Evolutionary conservation across 2,329 filamentous ascomycete species (phyloP).

Genomic region (Fusarium sulawesiense): DNA sequence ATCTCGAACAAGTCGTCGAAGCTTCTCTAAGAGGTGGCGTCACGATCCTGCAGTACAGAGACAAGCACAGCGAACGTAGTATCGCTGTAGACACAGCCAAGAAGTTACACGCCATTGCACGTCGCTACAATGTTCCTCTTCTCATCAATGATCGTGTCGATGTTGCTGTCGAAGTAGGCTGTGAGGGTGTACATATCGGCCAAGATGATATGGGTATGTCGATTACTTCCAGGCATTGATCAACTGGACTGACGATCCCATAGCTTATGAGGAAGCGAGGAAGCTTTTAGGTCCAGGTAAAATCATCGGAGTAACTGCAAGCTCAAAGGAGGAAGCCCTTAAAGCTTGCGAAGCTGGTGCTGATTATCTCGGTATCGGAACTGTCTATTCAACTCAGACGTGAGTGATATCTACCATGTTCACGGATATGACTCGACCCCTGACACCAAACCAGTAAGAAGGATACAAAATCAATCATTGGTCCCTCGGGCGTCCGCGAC

Average conservation of each 20-base stretch:
- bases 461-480: conserved; percentile 77
- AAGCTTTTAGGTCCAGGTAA: conserved; percentile 77
- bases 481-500: conserved; percentile 65
- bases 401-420: conserved; percentile 53
- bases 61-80: conserved; percentile 83
- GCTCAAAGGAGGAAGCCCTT: conserved; percentile 77
- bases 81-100: conserved; percentile 76
- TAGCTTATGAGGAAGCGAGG: conserved; percentile 65
- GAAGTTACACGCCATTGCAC: conserved; percentile 77
- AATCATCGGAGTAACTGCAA: conserved; percentile 91
- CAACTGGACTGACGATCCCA: conserved; percentile 6
- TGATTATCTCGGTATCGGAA: conserved; percentile 91
- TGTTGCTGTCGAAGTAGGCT: conserved; percentile 84
- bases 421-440: neutral
- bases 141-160: conserved; percentile 95
- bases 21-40: conserved; percentile 82
- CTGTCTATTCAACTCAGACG: conserved; percentile 87
- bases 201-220: conserved; percentile 87
- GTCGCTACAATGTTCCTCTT: conserved; percentile 76
- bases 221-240: neutral
- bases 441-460: conserved; percentile 70
- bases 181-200: conserved; percentile 93
- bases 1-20: conserved; percentile 79
- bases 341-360: conserved; percentile 80
- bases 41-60: conserved; percentile 88